Conservation (phyloP, 306 rosid genomes). For the Cucumis hystrix region DNA sequence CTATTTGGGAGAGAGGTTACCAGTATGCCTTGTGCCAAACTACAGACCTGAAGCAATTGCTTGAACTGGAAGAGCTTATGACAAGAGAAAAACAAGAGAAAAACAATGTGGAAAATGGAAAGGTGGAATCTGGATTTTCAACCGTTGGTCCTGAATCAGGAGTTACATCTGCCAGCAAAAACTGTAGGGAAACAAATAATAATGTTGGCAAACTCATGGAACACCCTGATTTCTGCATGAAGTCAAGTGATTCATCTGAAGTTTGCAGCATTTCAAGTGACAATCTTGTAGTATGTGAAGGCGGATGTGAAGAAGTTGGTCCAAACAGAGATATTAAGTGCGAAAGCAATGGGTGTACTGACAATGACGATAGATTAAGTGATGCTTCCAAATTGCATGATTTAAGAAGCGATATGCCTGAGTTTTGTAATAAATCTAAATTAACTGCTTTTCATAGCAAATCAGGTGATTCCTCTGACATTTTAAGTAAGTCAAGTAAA, state of each 20-base stretch:
- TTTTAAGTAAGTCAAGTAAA: constrained; percentile 26
- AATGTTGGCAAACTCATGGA: constrained; percentile 16
- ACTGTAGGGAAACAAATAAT: constrained; percentile 16
- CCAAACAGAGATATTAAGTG: constrained; percentile 27
- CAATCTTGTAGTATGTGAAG: constrained; percentile 22
- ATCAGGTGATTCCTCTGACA: constrained; percentile 33
- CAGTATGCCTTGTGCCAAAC: constrained; percentile 54
- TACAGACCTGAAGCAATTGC: constrained; percentile 75
- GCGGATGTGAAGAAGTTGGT: constrained; percentile 24
- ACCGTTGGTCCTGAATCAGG: constrained; percentile 19
- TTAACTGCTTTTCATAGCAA: constrained; percentile 33
- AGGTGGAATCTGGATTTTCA: constrained; percentile 10
- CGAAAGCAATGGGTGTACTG: constrained; percentile 39
- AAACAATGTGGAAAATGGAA: constrained; percentile 19
- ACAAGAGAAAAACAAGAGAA: constrained; percentile 34
- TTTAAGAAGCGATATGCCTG: constrained; percentile 40
- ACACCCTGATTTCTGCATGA: constrained; percentile 24
- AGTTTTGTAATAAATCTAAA: constrained; percentile 29
- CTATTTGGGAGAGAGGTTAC: constrained; percentile 86
- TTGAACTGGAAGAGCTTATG: constrained; percentile 80
- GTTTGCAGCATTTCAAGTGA: constrained; percentile 26
- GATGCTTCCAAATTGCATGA: constrained; percentile 52
- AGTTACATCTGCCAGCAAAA: constrained; percentile 16
- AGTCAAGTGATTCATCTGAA: constrained; percentile 32
- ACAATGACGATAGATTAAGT: constrained; percentile 30